phyloP scores from a whole-genome alignment of 176 grass and related monocot species.

The Oryza punctata region DNA sequence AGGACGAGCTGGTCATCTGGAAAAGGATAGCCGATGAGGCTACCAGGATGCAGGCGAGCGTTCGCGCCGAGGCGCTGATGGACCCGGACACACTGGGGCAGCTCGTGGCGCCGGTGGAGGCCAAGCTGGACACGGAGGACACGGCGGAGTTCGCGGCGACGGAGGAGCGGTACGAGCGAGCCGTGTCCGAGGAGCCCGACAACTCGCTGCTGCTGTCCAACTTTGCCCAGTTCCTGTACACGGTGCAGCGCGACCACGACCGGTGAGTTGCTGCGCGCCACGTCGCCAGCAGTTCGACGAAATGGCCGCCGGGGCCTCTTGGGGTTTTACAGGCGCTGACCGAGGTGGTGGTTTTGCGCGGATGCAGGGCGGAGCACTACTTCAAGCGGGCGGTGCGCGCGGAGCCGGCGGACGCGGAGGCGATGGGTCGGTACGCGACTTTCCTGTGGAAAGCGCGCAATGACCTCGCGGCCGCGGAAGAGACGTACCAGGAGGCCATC shows the following conservation, averaged over 20 bases:
- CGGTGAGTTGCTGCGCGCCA: slow-evolving; percentile 44
- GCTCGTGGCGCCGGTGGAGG: slow-evolving; percentile 70
- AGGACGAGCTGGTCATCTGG: slow-evolving; percentile 64
- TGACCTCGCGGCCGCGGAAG: slow-evolving; percentile 75
- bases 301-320: neutral
- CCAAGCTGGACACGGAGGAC: slow-evolving; percentile 41
- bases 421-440: slow-evolving; percentile 70
- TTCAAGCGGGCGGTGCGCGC: slow-evolving; percentile 67
- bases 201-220: slow-evolving; percentile 78
- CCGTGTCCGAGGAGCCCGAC: slow-evolving; percentile 66
- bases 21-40: slow-evolving; percentile 65
- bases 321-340: slow-evolving; percentile 27
- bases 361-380: slow-evolving; percentile 76
- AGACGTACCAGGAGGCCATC: slow-evolving; percentile 75
- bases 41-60: slow-evolving; percentile 57
- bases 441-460: slow-evolving; percentile 85
- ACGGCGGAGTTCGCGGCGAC: slow-evolving; percentile 44
- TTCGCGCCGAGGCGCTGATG: slow-evolving; percentile 51
- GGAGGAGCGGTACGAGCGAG: slow-evolving; percentile 61
- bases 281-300: slow-evolving; percentile 16
- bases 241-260: slow-evolving; percentile 75
- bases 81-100: slow-evolving; percentile 59
- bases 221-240: slow-evolving; percentile 82
- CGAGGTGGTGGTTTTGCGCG: neutral
- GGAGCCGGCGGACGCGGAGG: slow-evolving; percentile 69